Percentiles rank a stretch among this genome's conserved stretches.
Conservation (phyloP, 2,329 filamentous ascomycete species). For the Akanthomyces uredinophilus region DNA sequence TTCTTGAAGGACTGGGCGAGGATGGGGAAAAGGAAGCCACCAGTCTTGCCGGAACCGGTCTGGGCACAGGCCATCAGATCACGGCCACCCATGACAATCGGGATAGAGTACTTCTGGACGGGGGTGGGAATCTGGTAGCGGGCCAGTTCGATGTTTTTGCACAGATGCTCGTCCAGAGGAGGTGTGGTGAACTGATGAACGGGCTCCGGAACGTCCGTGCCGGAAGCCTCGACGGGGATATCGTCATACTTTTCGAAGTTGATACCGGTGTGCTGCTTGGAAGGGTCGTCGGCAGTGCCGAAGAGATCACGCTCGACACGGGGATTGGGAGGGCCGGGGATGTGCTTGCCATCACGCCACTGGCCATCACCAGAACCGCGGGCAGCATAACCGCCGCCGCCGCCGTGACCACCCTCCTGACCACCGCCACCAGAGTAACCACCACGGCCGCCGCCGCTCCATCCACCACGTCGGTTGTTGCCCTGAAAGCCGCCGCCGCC, state of each 20-base stretch:
- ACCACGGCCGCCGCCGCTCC: slow-evolving; percentile 32
- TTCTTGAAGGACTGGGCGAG: slow-evolving; percentile 94
- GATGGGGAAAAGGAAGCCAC: slow-evolving; percentile 98
- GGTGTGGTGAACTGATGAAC: slow-evolving; percentile 89
- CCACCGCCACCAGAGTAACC: slow-evolving; percentile 33
- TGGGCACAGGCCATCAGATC: slow-evolving; percentile 99
- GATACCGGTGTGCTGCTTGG: slow-evolving; percentile 96
- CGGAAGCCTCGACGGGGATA: slow-evolving; percentile 96
- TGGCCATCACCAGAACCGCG: slow-evolving; percentile 90
- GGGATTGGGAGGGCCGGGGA: slow-evolving; percentile 81
- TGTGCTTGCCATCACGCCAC: slow-evolving; percentile 96
- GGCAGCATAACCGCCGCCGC: slow-evolving; percentile 48
- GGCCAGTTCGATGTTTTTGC: slow-evolving; percentile 88
- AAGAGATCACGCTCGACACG: slow-evolving; percentile 95
- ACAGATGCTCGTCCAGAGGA: slow-evolving; percentile 87
- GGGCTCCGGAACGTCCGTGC: slow-evolving; percentile 86
- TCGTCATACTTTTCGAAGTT: slow-evolving; percentile 99
- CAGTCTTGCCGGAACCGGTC: slow-evolving; percentile 99
- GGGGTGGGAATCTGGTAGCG: slow-evolving; percentile 95
- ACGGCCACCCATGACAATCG: slow-evolving; percentile 95
- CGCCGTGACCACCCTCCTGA: slow-evolving; percentile 37
- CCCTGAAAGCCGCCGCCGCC: slow-evolving; percentile 23
- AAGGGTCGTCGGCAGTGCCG: slow-evolving; percentile 81
- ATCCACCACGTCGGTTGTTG: slow-evolving; percentile 31
- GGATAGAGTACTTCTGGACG: slow-evolving; percentile 98